phyloP scores from a whole-genome alignment of 2,329 filamentous ascomycete species.

The Corynespora cassiicola region DNA sequence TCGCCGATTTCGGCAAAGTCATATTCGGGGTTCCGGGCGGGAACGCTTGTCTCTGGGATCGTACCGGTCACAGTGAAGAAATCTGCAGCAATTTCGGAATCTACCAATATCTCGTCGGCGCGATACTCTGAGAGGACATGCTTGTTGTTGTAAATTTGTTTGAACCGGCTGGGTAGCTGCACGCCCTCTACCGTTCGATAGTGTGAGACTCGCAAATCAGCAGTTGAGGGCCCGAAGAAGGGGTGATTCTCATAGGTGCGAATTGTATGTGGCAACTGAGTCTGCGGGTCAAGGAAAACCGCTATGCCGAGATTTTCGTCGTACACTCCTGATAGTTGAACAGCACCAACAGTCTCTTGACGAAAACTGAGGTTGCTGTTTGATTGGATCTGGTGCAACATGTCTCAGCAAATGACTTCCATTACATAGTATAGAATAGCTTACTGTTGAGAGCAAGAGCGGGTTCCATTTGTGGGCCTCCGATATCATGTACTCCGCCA shows the following conservation, averaged over 20 bases:
- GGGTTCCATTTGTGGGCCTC: too few relatives aligned
- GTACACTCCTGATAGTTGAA: too few relatives aligned
- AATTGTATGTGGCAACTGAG: slow-evolving; percentile 4
- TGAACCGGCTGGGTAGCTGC: slow-evolving; percentile 1
- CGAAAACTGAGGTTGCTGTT: too few relatives aligned
- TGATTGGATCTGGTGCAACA: too few relatives aligned
- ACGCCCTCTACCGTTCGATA: slow-evolving; percentile 1
- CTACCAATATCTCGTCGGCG: too few relatives aligned
- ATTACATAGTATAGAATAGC: too few relatives aligned
- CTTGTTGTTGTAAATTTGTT: slow-evolving; percentile 1
- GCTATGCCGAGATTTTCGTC: slow-evolving; percentile 5
- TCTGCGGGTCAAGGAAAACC: slow-evolving; percentile 5
- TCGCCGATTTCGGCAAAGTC: not conserved
- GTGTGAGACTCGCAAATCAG: slow-evolving; percentile 3
- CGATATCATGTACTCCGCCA: too few relatives aligned
- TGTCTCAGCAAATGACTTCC: too few relatives aligned
- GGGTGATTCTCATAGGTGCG: slow-evolving; percentile 7
- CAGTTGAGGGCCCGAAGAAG: slow-evolving; percentile 3
- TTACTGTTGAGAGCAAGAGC: too few relatives aligned
- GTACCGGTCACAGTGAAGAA: too few relatives aligned
- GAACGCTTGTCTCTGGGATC: not conserved
- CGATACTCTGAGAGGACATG: not conserved
- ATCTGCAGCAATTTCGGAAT: too few relatives aligned
- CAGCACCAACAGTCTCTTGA: too few relatives aligned
- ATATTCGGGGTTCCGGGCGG: not conserved